phyloP scores from a whole-genome alignment of 495 filamentous ascomycete species.

The Daldinia bambusicola region DNA sequence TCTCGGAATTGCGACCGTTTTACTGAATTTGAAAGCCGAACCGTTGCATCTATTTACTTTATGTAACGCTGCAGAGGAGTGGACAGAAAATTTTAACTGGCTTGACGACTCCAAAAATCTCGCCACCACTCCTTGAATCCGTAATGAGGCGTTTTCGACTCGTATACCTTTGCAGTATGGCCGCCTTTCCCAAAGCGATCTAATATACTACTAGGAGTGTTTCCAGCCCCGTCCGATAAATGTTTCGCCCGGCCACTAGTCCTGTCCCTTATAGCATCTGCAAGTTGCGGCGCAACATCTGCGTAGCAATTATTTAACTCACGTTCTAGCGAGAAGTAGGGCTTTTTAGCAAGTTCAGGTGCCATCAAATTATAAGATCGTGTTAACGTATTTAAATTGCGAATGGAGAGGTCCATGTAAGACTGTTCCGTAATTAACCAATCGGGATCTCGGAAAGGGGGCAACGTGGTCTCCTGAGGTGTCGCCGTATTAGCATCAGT shows the following conservation, averaged over 20 bases:
- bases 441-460: constrained; percentile 70
- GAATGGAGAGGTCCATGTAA: constrained; percentile 82
- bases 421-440: constrained; percentile 77
- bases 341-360: constrained; percentile 90
- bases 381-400: constrained; percentile 79
- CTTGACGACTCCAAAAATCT: constrained; percentile 68
- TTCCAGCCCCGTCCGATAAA: constrained; percentile 45
- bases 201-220: constrained; percentile 49
- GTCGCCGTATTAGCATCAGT: constrained; percentile 18
- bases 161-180: constrained; percentile 69
- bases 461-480: constrained; percentile 44
- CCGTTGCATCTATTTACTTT: neutral
- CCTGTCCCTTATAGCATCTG: constrained; percentile 74
- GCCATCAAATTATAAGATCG: constrained; percentile 96
- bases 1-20: neutral
- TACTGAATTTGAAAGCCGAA: neutral
- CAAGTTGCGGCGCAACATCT: constrained; percentile 81
- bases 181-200: constrained; percentile 59
- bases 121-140: constrained; percentile 89
- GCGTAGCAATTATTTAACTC: constrained; percentile 85
- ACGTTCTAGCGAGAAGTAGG: constrained; percentile 85
- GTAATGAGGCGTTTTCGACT: constrained; percentile 77
- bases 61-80: neutral
- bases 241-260: constrained; percentile 64
- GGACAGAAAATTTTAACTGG: constrained; percentile 5